Conservation (phyloP, 164 flowering plant genomes). For the Liquidambar formosana region DNA sequence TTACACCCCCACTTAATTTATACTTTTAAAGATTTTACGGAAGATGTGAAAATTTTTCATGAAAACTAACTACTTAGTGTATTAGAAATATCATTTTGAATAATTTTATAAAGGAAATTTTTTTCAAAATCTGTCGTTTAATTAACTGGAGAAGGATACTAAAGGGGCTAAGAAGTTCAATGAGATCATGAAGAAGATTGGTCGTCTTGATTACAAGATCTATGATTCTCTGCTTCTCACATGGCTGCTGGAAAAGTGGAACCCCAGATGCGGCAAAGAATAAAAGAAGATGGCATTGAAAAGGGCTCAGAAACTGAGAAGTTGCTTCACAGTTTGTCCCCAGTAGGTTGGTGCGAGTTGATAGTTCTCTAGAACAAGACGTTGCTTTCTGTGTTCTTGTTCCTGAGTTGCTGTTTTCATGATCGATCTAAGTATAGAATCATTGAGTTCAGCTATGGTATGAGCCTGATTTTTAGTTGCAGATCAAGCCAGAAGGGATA, state of each 20-base stretch:
- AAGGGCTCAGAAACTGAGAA: conserved; percentile 3
- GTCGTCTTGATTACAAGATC: conserved; percentile 14
- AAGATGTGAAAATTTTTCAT: too few species aligned
- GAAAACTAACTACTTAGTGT: too few species aligned
- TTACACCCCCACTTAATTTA: too few species aligned
- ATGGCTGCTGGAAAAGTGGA: conserved; percentile 11
- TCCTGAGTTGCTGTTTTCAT: not conserved
- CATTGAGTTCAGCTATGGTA: not conserved
- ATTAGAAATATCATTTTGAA: too few species aligned
- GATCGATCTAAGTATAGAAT: not conserved
- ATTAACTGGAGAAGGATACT: conserved; percentile 25
- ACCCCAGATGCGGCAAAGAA: conserved; percentile 3
- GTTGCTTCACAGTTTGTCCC: conserved; percentile 14
- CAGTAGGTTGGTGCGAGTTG: not conserved
- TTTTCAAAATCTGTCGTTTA: too few species aligned
- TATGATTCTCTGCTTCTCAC: conserved; percentile 13
- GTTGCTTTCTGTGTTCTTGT: not conserved
- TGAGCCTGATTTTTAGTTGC: not conserved
- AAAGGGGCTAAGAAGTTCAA: conserved; percentile 24
- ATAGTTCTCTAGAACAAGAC: not conserved
- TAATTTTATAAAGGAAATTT: too few species aligned
- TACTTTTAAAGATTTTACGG: too few species aligned
- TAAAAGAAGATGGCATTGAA: conserved; percentile 11
- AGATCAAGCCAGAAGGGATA: not conserved
- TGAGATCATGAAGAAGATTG: conserved; percentile 23